Conservation (phyloP, 495 filamentous ascomycete genomes). For the Astrocystis sublimbata region DNA sequence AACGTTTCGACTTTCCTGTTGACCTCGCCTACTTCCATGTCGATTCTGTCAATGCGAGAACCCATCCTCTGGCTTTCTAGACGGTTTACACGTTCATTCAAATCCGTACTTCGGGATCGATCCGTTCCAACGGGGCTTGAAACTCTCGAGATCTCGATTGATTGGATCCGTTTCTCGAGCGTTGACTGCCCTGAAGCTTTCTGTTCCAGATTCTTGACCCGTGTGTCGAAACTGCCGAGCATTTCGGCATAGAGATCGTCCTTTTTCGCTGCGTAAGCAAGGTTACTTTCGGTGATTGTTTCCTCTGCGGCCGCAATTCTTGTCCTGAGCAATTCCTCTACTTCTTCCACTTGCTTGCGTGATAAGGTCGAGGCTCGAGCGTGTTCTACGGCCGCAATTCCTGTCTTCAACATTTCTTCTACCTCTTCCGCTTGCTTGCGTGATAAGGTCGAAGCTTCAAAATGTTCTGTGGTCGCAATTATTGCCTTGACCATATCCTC, state of each 20-base stretch:
- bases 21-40: not conserved
- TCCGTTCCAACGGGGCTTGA: not conserved
- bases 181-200: not conserved
- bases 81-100: constrained; percentile 13
- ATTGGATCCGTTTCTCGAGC: not conserved
- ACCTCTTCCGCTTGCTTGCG: not conserved
- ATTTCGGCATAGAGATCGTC: not conserved
- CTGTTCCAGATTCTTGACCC: not conserved
- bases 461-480: not conserved
- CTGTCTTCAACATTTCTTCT: not conserved
- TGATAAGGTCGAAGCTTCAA: not conserved
- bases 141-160: constrained; percentile 8
- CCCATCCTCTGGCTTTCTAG: constrained; percentile 18
- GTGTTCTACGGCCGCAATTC: not conserved
- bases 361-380: not conserved
- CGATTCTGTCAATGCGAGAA: constrained; percentile 15
- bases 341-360: not conserved
- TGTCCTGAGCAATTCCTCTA: not conserved
- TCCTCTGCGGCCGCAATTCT: not conserved
- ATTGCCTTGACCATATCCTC: not conserved
- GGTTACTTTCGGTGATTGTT: not conserved
- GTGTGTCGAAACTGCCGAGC: not conserved
- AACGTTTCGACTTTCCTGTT: not conserved
- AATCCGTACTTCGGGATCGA: not conserved
- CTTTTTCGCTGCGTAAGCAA: not conserved